A percentile compares a stretch with the other conserved stretches of the same genome.
phyloP scores from a whole-genome alignment of 352 stramenopile species.

The Phytophthora ohioensis region DNA sequence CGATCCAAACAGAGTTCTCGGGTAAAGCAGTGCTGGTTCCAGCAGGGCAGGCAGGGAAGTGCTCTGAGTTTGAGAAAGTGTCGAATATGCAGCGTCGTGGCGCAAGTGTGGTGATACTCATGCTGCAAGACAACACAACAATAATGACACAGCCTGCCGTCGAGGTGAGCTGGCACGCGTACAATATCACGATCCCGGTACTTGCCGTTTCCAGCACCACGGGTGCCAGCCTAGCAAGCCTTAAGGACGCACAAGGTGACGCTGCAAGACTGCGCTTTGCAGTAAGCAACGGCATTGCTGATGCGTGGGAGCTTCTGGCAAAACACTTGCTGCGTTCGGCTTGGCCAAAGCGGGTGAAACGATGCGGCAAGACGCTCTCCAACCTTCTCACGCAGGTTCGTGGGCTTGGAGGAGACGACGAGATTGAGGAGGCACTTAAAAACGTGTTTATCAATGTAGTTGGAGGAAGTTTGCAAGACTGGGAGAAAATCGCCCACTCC shows the following conservation, averaged over 20 bases:
- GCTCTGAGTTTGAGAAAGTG: conserved; percentile 54
- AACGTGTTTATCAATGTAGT: conserved; percentile 52
- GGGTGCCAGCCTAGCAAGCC: conserved; percentile 28
- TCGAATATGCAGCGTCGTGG: conserved; percentile 55
- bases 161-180: conserved; percentile 60
- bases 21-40: conserved; percentile 50
- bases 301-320: conserved; percentile 59
- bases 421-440: conserved; percentile 49
- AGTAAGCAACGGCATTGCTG: conserved; percentile 51
- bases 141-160: conserved; percentile 49
- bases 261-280: conserved; percentile 40
- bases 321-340: conserved; percentile 40
- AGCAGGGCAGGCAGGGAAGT: conserved; percentile 24
- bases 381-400: conserved; percentile 29
- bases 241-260: conserved; percentile 21
- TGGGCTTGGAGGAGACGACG: conserved; percentile 29
- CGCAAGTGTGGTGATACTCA: conserved; percentile 47
- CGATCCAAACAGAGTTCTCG: conserved; percentile 21
- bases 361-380: conserved; percentile 40
- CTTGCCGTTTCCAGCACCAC: conserved; percentile 50
- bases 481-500: conserved; percentile 36
- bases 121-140: conserved; percentile 31
- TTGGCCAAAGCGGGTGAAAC: conserved; percentile 61
- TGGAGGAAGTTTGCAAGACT: conserved; percentile 44
- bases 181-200: conserved; percentile 76